Conservation (phyloP, 257 asterid genomes). For the Primulina huaijiensis region DNA sequence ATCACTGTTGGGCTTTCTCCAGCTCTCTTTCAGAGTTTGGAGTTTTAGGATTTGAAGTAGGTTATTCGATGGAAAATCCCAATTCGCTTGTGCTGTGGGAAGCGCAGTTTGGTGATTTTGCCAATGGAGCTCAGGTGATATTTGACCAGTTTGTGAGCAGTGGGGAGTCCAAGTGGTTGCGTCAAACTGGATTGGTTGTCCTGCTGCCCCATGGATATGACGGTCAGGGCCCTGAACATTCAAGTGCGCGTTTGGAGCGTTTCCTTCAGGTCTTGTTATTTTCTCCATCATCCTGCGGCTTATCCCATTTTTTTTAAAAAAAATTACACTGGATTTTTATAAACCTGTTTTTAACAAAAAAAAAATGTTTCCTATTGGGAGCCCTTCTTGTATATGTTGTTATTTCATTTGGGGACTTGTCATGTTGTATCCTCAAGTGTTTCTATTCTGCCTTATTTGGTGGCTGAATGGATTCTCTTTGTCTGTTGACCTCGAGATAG, state of each 20-base stretch:
- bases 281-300: conserved; percentile 13
- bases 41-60: conserved; percentile 90
- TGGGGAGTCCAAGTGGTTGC: conserved; percentile 98
- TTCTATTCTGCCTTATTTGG: background rate
- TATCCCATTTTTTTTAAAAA: background rate
- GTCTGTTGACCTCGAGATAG: background rate
- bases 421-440: background rate
- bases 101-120: conserved; percentile 95
- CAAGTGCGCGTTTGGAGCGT: conserved; percentile 94
- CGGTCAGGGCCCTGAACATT: conserved; percentile 98
- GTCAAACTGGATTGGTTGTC: conserved; percentile 82
- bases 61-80: conserved; percentile 97
- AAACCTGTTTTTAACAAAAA: conserved; percentile 4
- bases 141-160: conserved; percentile 94
- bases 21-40: conserved; percentile 95
- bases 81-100: conserved; percentile 92
- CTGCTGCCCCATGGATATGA: conserved; percentile 94
- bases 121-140: conserved; percentile 93
- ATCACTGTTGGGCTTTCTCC: conserved; percentile 27
- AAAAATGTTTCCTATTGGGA: conserved; percentile 7
- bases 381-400: background rate
- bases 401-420: conserved; percentile 4
- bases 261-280: conserved; percentile 66
- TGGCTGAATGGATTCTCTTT: background rate
- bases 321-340: conserved; percentile 9